A percentile compares a stretch with the other conserved stretches of the same genome.
Conservation (phyloP, 2,329 filamentous ascomycete genomes). For the Annulohypoxylon truncatum region DNA sequence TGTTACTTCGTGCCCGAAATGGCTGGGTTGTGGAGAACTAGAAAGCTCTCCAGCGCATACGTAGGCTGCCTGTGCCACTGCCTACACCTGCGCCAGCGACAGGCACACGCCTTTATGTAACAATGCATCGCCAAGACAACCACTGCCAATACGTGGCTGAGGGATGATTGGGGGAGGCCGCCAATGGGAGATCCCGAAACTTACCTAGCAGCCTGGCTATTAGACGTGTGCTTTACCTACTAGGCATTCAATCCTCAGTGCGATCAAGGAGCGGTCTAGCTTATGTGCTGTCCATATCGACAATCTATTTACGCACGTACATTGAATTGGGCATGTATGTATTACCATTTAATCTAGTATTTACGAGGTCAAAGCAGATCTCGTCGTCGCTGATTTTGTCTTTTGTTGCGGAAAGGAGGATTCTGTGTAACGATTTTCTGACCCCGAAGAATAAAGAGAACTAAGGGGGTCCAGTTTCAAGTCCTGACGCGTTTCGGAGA, state of each 20-base stretch:
- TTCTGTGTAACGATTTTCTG: slow-evolving; percentile 3
- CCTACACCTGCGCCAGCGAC: background rate
- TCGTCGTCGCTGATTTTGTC: background rate
- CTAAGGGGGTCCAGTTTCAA: slow-evolving; percentile 34
- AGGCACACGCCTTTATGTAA: background rate
- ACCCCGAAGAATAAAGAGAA: slow-evolving; percentile 4
- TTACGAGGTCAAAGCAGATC: background rate
- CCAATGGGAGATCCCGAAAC: slow-evolving; percentile 24
- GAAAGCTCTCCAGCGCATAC: slow-evolving; percentile 18
- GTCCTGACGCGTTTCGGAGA: slow-evolving; percentile 33
- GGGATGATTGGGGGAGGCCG: slow-evolving; percentile 29
- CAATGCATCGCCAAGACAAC: slow-evolving; percentile 9
- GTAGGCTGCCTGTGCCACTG: slow-evolving; percentile 9
- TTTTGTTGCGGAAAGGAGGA: slow-evolving; percentile 15
- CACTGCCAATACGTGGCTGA: slow-evolving; percentile 36
- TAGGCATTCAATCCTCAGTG: slow-evolving; percentile 6
- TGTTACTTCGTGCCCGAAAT: slow-evolving; percentile 6
- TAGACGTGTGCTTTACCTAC: background rate
- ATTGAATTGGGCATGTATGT: background rate
- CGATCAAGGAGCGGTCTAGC: slow-evolving; percentile 26
- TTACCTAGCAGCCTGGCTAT: background rate
- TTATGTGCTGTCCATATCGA: slow-evolving; percentile 7
- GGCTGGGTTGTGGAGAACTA: slow-evolving; percentile 15
- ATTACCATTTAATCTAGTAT: background rate
- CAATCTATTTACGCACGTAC: background rate